Percentiles rank a stretch among this genome's conserved stretches.
phyloP scores from a whole-genome alignment of 2,329 filamentous ascomycete species.

The Penicillium sp. region DNA sequence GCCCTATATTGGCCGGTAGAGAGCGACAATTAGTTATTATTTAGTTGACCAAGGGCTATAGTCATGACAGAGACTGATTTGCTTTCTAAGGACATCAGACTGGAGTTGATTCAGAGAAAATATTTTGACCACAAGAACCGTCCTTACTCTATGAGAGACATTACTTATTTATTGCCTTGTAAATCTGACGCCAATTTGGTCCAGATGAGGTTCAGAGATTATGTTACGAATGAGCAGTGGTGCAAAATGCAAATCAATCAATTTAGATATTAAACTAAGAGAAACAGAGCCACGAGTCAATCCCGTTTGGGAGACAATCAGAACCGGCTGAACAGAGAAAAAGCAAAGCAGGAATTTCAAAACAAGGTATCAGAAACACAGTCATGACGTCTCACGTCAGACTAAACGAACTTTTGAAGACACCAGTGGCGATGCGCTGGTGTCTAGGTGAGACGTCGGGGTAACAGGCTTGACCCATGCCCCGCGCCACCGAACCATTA shows the following conservation, averaged over 20 bases:
- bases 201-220: no score
- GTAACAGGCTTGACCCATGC: slow-evolving; percentile 30
- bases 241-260: not conserved
- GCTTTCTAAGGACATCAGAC: no score
- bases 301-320: slow-evolving; percentile 52
- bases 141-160: no score
- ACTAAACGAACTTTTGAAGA: slow-evolving; percentile 30
- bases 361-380: not conserved
- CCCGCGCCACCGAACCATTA: slow-evolving; percentile 36
- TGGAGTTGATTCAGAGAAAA: no score
- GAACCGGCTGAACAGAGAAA: slow-evolving; percentile 43
- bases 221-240: not conserved
- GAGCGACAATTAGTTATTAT: no score
- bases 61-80: no score
- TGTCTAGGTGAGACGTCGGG: slow-evolving; percentile 28
- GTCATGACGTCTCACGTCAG: slow-evolving; percentile 18
- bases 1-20: no score
- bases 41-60: no score
- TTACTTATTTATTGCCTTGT: no score
- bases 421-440: slow-evolving; percentile 21
- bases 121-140: no score
- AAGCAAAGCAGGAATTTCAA: slow-evolving; percentile 10
- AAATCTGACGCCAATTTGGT: no score
- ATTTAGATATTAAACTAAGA: not conserved
- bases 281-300: slow-evolving; percentile 52